Evolutionary conservation across 2,329 filamentous ascomycete species (phyloP), one percentile per base, ranked within the genome.

Genomic region (Amesomyces nigricolor): DNA sequence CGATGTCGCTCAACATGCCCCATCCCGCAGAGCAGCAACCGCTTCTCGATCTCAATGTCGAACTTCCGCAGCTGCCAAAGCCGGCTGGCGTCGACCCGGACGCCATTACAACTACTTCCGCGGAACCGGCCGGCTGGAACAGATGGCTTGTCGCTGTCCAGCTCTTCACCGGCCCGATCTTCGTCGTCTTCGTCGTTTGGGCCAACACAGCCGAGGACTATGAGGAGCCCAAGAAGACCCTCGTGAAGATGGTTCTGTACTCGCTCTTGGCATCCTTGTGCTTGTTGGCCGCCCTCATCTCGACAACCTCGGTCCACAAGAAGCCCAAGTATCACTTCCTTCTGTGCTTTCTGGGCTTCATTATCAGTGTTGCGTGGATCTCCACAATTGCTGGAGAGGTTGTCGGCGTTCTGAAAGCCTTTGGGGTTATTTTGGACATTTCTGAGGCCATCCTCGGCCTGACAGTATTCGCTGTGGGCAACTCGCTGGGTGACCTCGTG

Each of bases 381-480:
- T 94, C 90, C 39, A 94, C 90, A 1, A 91, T 99, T 63, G 92
- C 94, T 2, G 89, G 90, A 37, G 92, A 99, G 74, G 94, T 99
- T 5, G 94, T 99, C 5, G 91, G 90, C 32, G 88, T 96, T 5
- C 79, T 99, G 61, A 97, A 99, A 72, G 88, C 94, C 0, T 77
- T 97, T 47, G 94, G 94, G 8, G 88, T 97, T 30, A 89, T 99
- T 49, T 75, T 96, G 54, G 86, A 88, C 66, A 99, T 99, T 67
- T 94, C 88, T 14, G 94, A 99, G 71, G 94, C 94, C 4, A 89
- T 99, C 60, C 80, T 99, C 10, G 94, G 94, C 1, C 80, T 99
- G 50, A 99, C 94, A 14, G 86, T 99, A 53, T 99, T 99, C 69
- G 94, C 94, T 2, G 90, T 96, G 35, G 94, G 94, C 29, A 99